Percentiles rank a stretch among this genome's conserved stretches.
phyloP scores from a whole-genome alignment of 176 grass and related monocot genomes.

The Zea luxurians region DNA sequence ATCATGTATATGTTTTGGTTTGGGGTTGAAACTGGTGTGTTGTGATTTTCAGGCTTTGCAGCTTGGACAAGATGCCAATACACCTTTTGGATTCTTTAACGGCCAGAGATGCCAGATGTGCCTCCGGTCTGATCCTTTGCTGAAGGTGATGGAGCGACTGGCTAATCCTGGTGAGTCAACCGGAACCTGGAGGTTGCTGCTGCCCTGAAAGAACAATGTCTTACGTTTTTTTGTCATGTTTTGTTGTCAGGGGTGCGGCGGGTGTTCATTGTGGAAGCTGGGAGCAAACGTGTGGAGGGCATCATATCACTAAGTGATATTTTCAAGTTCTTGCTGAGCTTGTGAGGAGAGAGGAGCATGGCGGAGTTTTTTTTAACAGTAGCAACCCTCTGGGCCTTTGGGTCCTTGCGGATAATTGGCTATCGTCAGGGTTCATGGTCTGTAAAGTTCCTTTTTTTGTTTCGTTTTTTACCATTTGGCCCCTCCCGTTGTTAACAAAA shows the following conservation, averaged over 20 bases:
- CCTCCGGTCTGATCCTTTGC: slow-evolving; percentile 79
- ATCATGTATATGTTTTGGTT: background rate
- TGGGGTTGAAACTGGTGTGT: slow-evolving; percentile 8
- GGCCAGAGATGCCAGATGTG: slow-evolving; percentile 99
- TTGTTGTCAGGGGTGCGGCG: slow-evolving; percentile 70
- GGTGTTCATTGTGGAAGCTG: slow-evolving; percentile 95
- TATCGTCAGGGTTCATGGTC: slow-evolving; percentile 53
- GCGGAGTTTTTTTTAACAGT: slow-evolving; percentile 26
- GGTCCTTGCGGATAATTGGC: slow-evolving; percentile 53
- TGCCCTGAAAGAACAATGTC: background rate
- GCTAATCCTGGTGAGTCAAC: slow-evolving; percentile 73
- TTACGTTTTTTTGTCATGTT: background rate
- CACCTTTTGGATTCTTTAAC: slow-evolving; percentile 67
- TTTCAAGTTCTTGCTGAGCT: slow-evolving; percentile 84
- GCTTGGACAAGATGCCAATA: slow-evolving; percentile 82
- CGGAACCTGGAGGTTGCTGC: background rate
- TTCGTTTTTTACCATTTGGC: slow-evolving; percentile 10
- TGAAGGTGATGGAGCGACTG: slow-evolving; percentile 98
- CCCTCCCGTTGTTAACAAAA: slow-evolving; percentile 36
- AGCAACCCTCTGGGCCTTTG: slow-evolving; percentile 38
- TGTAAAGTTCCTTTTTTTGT: slow-evolving; percentile 65
- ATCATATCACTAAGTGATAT: slow-evolving; percentile 90
- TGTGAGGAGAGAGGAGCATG: slow-evolving; percentile 18
- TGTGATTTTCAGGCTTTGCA: slow-evolving; percentile 70
- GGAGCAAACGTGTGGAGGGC: slow-evolving; percentile 96